phyloP scores from a whole-genome alignment of 192 early-diverging fungal species.

The Rhizophagus clarus region DNA sequence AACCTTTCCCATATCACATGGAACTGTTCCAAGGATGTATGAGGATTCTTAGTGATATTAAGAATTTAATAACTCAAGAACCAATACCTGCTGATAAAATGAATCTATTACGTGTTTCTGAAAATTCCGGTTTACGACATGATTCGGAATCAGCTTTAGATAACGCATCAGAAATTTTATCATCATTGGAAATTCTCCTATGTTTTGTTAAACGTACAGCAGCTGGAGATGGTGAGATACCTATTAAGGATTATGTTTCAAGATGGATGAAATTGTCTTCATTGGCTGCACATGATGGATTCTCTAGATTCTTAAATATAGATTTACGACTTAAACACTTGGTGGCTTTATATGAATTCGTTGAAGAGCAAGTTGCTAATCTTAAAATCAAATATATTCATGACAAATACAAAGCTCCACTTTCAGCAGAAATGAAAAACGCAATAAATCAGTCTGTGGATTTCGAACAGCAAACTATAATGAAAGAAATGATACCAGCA shows the following conservation, averaged over 20 bases:
- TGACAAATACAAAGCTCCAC: background rate
- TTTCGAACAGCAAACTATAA: background rate
- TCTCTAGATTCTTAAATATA: background rate
- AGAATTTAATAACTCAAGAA: slow-evolving; percentile 16
- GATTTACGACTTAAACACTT: slow-evolving; percentile 16
- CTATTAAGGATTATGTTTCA: slow-evolving; percentile 23
- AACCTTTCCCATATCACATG: slow-evolving; percentile 17
- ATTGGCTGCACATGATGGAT: background rate
- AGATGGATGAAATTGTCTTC: slow-evolving; percentile 20
- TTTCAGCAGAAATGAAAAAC: background rate
- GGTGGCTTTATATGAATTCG: slow-evolving; percentile 21
- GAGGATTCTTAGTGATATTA: slow-evolving; percentile 9
- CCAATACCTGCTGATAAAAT: slow-evolving; percentile 2
- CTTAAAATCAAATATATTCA: background rate
- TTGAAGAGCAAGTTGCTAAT: slow-evolving; percentile 22
- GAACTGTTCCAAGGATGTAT: slow-evolving; percentile 14
- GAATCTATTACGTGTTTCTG: background rate
- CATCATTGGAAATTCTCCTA: slow-evolving; percentile 26
- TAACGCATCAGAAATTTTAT: background rate
- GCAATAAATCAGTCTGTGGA: background rate
- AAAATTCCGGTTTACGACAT: too few relatives aligned
- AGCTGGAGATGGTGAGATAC: background rate
- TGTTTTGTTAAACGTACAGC: slow-evolving; percentile 30
- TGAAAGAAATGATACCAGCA: background rate
- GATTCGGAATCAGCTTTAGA: too few relatives aligned